Base-by-base conservation (phyloP, 805 yeast species). In the Wickerhamiella slavikovae region DNA sequence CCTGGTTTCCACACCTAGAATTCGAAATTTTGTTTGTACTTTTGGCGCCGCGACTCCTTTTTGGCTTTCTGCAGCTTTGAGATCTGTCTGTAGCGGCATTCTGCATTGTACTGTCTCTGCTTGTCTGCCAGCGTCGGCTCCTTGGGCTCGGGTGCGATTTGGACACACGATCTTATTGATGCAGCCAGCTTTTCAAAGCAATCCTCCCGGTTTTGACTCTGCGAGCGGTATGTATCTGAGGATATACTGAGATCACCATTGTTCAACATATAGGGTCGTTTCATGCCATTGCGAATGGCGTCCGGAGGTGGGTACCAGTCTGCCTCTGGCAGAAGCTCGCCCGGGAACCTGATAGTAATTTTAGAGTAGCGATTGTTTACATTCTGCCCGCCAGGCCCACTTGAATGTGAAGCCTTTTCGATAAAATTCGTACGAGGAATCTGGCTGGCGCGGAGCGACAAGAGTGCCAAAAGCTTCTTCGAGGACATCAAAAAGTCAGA, bases 331-430 rank as follows among this genome's bases (percentile, higher is more conserved):
- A 78, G 61, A 21, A 55, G 46, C 4, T 48, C 48, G 1, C 57
- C 47, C 5, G 45, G 49, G 32, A 71, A 41, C 4, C 64, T 53
- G 13, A 78, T 44, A 0, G 78, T 70, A 5, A 82, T 78, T 41
- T 77, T 72, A 1, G 76, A 62, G 18, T 55, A 59, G 33, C 53
- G 57, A 40, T 78, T 78, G 48, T 78, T 78, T 8, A 79, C 91
- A 43, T 79, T 73, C 40, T 78, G 92, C 0, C 93, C 93, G 1
- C 93, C 92, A 0, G 92, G 79, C 0, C 92, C 92, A 20, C 82
- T 66, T 0, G 89, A 64, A 34, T 83, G 49, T 30, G 68, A 55
- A 42, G 51, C 72, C 3, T 57, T 37, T 2, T 63, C 43, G 2
- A 52, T 49, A 40, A 72, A 71, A 11, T 48, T 39, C 12, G 47